Percentiles rank a stretch among this genome's conserved stretches.
phyloP scores from a whole-genome alignment of 2,329 filamentous ascomycete species.

The Passalora sequoiae region DNA sequence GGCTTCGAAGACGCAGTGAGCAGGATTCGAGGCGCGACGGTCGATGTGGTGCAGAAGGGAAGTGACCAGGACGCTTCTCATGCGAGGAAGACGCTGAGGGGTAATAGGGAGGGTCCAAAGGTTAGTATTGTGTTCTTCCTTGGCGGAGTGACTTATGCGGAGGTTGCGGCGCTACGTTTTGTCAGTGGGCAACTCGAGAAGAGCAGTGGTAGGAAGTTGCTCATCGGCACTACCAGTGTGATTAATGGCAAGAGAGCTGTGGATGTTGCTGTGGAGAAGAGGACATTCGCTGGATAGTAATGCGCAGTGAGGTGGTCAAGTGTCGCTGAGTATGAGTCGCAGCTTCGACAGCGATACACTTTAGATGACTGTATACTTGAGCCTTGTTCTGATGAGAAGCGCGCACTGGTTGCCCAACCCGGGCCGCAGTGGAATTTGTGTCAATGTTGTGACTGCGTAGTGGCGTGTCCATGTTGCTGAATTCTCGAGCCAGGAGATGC shows the following conservation, averaged over 20 bases:
- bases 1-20: constrained; percentile 91
- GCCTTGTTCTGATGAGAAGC: too few species aligned
- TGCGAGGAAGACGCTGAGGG: constrained; percentile 75
- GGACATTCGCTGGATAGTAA: constrained; percentile 18
- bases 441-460: too few species aligned
- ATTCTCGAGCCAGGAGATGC: too few species aligned
- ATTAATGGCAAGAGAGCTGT: constrained; percentile 87
- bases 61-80: constrained; percentile 82
- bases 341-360: too few species aligned
- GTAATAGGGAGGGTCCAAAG: constrained; percentile 58
- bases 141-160: constrained; percentile 93
- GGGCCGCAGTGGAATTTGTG: too few species aligned
- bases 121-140: constrained; percentile 95
- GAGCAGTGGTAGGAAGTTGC: constrained; percentile 64
- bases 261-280: constrained; percentile 51
- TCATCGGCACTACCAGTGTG: constrained; percentile 89
- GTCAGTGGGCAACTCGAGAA: constrained; percentile 69
- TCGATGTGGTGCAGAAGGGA: constrained; percentile 86
- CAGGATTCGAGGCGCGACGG: constrained; percentile 79
- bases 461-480: too few species aligned
- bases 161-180: constrained; percentile 89
- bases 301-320: background rate
- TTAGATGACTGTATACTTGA: too few species aligned
- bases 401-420: too few species aligned
- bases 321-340: too few species aligned